Conservation (phyloP, 129 eudicot genomes). For the Pittosporum tobira region DNA sequence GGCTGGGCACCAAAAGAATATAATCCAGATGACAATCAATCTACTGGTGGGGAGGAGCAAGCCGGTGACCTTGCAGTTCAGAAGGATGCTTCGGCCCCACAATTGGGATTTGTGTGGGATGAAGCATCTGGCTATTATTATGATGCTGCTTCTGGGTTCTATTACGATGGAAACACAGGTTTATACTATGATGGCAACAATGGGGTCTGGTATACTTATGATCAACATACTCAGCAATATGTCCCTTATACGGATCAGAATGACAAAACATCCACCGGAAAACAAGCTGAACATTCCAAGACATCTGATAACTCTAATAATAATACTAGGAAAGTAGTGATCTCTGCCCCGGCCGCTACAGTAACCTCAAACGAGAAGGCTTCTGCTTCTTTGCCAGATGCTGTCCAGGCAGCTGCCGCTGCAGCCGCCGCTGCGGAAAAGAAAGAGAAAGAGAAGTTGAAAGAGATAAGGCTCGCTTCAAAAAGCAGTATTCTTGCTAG, state of each 20-base stretch:
- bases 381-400: constrained; percentile 76
- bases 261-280: constrained; percentile 45
- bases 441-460: constrained; percentile 75
- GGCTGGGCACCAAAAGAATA: constrained; percentile 99
- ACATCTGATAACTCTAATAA: constrained; percentile 39
- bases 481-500: constrained; percentile 85
- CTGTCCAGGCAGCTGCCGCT: constrained; percentile 92
- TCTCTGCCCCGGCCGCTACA: constrained; percentile 94
- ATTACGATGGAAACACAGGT: constrained; percentile 94
- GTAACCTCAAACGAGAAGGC: constrained; percentile 52
- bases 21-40: constrained; percentile 76
- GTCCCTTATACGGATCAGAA: constrained; percentile 71
- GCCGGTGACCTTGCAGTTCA: constrained; percentile 33
- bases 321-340: constrained; percentile 57
- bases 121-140: constrained; percentile 97
- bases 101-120: constrained; percentile 97
- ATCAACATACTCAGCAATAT: constrained; percentile 83
- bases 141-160: constrained; percentile 94
- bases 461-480: constrained; percentile 88
- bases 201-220: constrained; percentile 85
- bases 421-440: constrained; percentile 96
- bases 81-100: constrained; percentile 58
- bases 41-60: constrained; percentile 52
- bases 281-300: constrained; percentile 43
- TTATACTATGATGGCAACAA: constrained; percentile 92